Percentiles rank a stretch among this genome's conserved stretches.
Conservation (phyloP, 257 asterid genomes). For the Solanum dulcamara region DNA sequence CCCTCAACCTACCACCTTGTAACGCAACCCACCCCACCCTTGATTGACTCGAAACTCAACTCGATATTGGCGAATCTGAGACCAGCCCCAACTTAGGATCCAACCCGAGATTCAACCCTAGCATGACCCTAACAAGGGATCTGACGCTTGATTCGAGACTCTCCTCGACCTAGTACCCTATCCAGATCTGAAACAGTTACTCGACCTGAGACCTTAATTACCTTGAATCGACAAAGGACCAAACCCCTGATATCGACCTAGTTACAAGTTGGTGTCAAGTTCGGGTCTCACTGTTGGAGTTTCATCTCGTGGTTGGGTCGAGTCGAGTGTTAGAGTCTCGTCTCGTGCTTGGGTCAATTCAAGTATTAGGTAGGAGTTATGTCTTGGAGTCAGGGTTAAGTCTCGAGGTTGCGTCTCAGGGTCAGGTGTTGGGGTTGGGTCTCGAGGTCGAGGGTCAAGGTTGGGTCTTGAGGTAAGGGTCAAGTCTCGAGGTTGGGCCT, state of each 20-base stretch:
- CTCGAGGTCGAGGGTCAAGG: not conserved
- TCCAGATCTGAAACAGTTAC: not conserved
- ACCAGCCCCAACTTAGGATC: not conserved
- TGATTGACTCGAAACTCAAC: not conserved
- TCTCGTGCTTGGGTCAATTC: too few species aligned
- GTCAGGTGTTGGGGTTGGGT: not conserved
- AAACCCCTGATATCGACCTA: not conserved
- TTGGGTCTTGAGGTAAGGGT: not conserved
- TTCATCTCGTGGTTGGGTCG: not conserved
- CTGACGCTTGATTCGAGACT: not conserved
- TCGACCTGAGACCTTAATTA: not conserved
- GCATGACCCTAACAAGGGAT: not conserved
- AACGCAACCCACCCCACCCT: not conserved
- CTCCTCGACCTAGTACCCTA: not conserved
- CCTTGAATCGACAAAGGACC: not conserved
- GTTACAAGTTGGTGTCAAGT: not conserved
- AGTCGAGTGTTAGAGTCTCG: too few species aligned
- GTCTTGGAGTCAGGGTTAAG: too few species aligned
- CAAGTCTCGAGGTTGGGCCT: too few species aligned
- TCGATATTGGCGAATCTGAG: not conserved
- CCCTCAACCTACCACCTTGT: not conserved
- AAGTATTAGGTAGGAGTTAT: too few species aligned
- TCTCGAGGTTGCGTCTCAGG: too few species aligned
- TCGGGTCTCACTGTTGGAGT: not conserved
- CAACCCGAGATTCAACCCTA: not conserved